Evolutionary conservation across 441 rosid species (phyloP), one percentile per base, ranked within the genome.

Genomic region (Viola pubescens): DNA sequence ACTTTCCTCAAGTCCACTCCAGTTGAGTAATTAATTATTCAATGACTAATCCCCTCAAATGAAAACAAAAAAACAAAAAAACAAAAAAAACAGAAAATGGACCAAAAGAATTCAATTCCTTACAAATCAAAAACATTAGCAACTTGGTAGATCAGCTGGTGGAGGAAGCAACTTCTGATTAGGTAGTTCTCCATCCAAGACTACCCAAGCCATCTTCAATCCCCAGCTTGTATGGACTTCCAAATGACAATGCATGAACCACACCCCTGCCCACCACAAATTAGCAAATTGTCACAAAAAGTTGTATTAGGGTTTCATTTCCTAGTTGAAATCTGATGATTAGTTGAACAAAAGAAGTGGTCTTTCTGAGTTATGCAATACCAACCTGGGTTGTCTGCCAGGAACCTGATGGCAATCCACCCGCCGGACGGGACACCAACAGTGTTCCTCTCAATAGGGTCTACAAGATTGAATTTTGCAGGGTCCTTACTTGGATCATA

Each of bases 371-470:
- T 52, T 3, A 14, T 34, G 10, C 19, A 16, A 16, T 16, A 68
- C 78, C 37, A 57, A 81, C 85, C 89, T 64, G 86, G 91, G 56
- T 87, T 87, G 58, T 87, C 89, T 6, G 91, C 91, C 0, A 66
- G 75, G 71, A 84, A 87, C 41, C 87, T 73, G 58, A 87, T 79
- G 41, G 88, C 86, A 44, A 70, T 79, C 94, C 90, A 86, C 11
- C 90, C 94, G 34, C 88, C 87, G 1, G 85, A 70, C 11, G 91
- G 91, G 43, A 87, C 85, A 16, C 85, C 87, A 1, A 79, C 65
- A 7, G 94, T 82, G 76, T 84, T 84, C 73, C 88, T 81, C 73
- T 87, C 91, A 56, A 82, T 61, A n/a, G 91, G 94, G 61, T 84
- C 88, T 56, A 84, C 71, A 14, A 84, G 82, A 59, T 84, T 87